Evolutionary conservation across 2,329 filamentous ascomycete genomes (phyloP), one percentile per base, ranked within the genome.

Genomic region (Pyrenophora tritici-repentis): DNA sequence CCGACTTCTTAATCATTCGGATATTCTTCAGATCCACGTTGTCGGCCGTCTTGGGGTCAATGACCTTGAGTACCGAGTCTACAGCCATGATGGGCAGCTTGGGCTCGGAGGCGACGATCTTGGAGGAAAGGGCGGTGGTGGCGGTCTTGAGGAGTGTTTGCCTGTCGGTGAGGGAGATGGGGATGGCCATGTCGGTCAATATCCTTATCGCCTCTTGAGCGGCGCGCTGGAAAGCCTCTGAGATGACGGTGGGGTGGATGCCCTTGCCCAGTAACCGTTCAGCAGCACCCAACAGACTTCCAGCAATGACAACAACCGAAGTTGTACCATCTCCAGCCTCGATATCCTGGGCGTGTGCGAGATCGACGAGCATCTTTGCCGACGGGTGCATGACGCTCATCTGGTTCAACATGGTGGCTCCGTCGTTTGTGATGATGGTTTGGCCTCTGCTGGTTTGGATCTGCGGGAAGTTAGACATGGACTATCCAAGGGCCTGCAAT

Each of bases 311-410:
- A 24, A 99, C 94, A 20, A 99, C 94, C 3, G 93, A 97, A 31
- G 94, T 99, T 49, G 94, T 99, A 68, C 94, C 95, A 75, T 99
- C 94, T 78, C 94, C 94, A 58, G 94, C 94, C 77, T 99, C 94
- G 55, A 99, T 91, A 80, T 99, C 94, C 76, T 99, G 94, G 61
- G 94, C 94, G 63, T 94, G 90, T 68, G 93, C 95, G 57, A 99
- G 84, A 76, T 99, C 92, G 70, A 99, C 94, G 63, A 99, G 83
- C 94, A 99, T 99, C 81, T 96, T 97, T 43, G 94, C 94, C 41
- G 95, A 96, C n/a, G 94, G 94, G 74, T 99, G 94, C 88, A 99
- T 91, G 63, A 99, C 94, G 61, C 90, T 89, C 94, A 99, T 97
- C 81, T 93, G 93, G 80, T 90, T 96, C 72, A 99, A 80, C 93